Conservation (phyloP, 257 asterid genomes). For the Petunia secreta region DNA sequence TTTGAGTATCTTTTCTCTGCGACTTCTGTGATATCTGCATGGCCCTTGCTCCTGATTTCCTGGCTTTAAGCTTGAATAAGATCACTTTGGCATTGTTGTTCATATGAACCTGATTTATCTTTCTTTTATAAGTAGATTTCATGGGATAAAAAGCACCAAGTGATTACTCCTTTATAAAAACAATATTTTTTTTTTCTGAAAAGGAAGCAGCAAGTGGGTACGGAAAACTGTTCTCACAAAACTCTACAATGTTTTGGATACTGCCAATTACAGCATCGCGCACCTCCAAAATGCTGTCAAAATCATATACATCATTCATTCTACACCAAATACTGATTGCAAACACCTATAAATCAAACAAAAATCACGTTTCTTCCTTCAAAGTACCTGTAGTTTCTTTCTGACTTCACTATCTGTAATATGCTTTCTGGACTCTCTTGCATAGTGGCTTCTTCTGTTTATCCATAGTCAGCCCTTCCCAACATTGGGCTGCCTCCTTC, state of each 20-base stretch:
- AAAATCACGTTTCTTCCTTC: background rate
- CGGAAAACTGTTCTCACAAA: background rate
- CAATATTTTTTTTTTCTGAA: too few species aligned
- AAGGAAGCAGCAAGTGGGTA: background rate
- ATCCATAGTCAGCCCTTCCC: background rate
- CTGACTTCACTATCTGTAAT: background rate
- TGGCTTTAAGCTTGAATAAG: background rate
- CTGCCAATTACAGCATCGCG: slow-evolving; percentile 4
- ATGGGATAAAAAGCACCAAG: background rate
- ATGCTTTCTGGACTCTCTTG: background rate
- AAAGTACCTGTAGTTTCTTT: slow-evolving; percentile 9
- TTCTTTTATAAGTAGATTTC: background rate
- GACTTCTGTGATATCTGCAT: slow-evolving; percentile 2
- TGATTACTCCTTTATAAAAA: too few species aligned
- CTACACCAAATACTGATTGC: background rate
- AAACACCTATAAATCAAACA: background rate
- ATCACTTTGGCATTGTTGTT: background rate
- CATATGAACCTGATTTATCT: background rate
- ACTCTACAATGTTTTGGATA: background rate
- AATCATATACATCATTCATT: slow-evolving; percentile 2
- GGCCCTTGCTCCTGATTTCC: background rate
- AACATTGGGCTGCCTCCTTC: background rate
- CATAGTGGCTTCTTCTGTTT: background rate
- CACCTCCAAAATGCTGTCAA: slow-evolving; percentile 11
- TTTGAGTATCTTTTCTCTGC: background rate